phyloP scores from a whole-genome alignment of 2,329 filamentous ascomycete species.

The Triangularia setosa region DNA sequence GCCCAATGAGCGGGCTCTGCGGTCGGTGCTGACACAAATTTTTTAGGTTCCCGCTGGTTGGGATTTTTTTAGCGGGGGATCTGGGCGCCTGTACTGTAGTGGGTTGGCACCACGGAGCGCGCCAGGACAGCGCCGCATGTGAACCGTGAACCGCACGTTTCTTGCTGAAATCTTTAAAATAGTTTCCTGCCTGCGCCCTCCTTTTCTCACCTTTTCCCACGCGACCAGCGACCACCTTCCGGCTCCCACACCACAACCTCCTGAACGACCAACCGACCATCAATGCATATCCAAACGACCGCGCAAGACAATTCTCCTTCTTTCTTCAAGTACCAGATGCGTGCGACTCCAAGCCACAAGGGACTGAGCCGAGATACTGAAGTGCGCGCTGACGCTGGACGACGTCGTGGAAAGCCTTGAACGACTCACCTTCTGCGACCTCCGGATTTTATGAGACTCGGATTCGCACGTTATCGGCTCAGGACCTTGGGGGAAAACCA shows the following conservation, averaged over 20 bases:
- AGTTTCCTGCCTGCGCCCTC: background rate
- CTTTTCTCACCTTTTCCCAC: background rate
- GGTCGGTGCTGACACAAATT: background rate
- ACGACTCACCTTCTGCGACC: conserved; percentile 24
- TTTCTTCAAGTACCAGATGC: conserved; percentile 57
- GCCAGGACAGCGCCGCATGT: background rate
- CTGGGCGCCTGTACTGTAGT: background rate
- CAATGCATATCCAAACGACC: conserved; percentile 55
- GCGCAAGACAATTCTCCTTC: conserved; percentile 42
- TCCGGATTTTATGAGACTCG: background rate
- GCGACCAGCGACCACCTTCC: background rate
- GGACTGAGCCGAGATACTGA: conserved; percentile 47
- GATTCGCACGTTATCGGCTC: conserved; percentile 2
- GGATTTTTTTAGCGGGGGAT: background rate
- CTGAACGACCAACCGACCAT: conserved; percentile 8
- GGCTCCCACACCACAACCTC: background rate
- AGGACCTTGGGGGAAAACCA: background rate
- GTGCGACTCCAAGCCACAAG: conserved; percentile 45
- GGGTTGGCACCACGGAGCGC: background rate
- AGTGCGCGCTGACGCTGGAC: conserved; percentile 55
- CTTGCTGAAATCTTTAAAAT: background rate
- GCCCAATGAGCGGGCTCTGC: background rate
- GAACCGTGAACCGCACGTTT: background rate
- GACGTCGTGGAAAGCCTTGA: conserved; percentile 52
- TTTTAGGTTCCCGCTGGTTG: conserved; percentile 10